A percentile compares a stretch with the other conserved stretches of the same genome.
Evolutionary conservation across 2,329 filamentous ascomycete species (phyloP).

Genomic region (Phoma herbarum): DNA sequence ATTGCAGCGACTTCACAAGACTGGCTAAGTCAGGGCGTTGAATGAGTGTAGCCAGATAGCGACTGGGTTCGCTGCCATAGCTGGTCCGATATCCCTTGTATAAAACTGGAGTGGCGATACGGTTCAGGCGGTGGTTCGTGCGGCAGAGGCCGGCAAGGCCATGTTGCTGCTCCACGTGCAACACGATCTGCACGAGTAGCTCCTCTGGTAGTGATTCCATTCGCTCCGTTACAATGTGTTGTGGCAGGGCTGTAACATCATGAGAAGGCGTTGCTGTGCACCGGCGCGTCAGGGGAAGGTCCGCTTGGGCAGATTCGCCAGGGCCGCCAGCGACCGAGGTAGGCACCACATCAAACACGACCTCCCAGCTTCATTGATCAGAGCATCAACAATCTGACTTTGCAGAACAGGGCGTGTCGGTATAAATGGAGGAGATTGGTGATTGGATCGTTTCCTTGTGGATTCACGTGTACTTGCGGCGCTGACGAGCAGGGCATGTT

Average conservation of each 20-base stretch:
- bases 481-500: not conserved
- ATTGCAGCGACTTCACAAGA: slow-evolving; percentile 6
- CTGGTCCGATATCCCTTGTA: slow-evolving; percentile 13
- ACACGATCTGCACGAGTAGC: slow-evolving; percentile 10
- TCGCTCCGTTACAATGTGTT: not conserved
- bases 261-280: not conserved
- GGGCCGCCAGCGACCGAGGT: not conserved
- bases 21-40: slow-evolving; percentile 7
- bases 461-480: not conserved
- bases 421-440: too few species aligned
- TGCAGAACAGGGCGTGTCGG: not conserved
- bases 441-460: too few species aligned
- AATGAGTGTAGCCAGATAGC: slow-evolving; percentile 11
- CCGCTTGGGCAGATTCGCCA: not conserved
- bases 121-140: slow-evolving; percentile 13
- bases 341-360: not conserved
- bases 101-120: slow-evolving; percentile 14
- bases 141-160: slow-evolving; percentile 17
- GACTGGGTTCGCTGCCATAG: slow-evolving; percentile 8
- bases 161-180: slow-evolving; percentile 5
- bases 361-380: too few species aligned
- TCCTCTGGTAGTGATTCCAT: slow-evolving; percentile 16
- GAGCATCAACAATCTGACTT: too few species aligned
- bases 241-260: not conserved
- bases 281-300: not conserved